Evolutionary conservation across 2,329 filamentous ascomycete species (phyloP).

Genomic region (Periconia sp.): DNA sequence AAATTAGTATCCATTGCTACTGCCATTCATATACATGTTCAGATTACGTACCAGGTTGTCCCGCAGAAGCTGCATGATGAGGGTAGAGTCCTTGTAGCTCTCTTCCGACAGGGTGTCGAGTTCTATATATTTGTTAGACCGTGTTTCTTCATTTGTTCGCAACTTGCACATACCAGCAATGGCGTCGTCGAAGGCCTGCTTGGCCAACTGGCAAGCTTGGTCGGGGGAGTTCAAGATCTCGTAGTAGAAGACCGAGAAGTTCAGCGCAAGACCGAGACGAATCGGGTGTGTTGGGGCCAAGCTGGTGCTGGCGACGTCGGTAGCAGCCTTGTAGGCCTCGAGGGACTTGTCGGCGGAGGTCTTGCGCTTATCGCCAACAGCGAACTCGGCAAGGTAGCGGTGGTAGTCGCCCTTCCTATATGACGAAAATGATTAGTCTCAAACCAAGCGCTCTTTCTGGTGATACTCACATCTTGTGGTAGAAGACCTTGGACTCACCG

Average conservation of each 20-base stretch:
- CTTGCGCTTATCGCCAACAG: constrained; percentile 93
- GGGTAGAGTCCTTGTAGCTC: constrained; percentile 98
- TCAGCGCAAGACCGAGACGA: constrained; percentile 87
- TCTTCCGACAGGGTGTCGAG: constrained; percentile 97
- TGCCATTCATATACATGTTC: not conserved
- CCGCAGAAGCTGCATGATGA: constrained; percentile 98
- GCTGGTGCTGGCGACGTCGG: constrained; percentile 87
- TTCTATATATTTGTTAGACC: constrained; percentile 61
- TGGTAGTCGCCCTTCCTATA: constrained; percentile 98
- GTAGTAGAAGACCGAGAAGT: constrained; percentile 99
- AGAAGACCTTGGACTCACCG: constrained; percentile 99
- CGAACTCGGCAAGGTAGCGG: constrained; percentile 98
- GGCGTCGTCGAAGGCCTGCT: constrained; percentile 94
- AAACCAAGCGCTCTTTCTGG: not conserved
- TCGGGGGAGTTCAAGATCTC: constrained; percentile 99
- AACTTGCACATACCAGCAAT: constrained; percentile 71
- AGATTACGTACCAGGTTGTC: constrained; percentile 78
- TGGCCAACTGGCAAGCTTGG: constrained; percentile 96
- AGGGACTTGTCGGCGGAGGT: constrained; percentile 90
- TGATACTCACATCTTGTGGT: constrained; percentile 91
- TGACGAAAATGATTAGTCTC: constrained; percentile 28
- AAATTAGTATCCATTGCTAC: constrained; percentile 29
- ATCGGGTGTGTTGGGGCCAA: constrained; percentile 92
- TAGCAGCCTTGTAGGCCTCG: constrained; percentile 95
- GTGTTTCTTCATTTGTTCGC: constrained; percentile 2